Conservation (phyloP, 148 eudicot genomes). For the Simmondsia chinensis region DNA sequence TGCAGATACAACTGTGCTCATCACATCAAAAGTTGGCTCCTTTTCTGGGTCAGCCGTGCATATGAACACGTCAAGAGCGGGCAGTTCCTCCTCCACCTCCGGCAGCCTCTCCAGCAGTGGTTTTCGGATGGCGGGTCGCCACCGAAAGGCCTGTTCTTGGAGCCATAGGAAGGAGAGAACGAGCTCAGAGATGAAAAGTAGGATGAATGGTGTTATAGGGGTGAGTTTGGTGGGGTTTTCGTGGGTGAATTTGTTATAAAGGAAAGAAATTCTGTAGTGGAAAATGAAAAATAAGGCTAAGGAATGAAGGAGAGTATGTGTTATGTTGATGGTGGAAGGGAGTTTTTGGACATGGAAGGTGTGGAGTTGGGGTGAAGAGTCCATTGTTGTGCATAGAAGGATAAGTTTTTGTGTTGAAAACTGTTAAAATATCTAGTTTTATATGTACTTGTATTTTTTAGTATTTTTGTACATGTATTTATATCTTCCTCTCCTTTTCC, state of each 20-base stretch:
- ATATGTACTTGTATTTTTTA: no score
- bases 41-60: conserved; percentile 48
- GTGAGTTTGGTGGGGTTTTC: not conserved
- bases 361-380: conserved; percentile 26
- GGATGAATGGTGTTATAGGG: conserved; percentile 16
- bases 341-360: conserved; percentile 13
- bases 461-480: no score
- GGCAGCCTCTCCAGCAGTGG: conserved; percentile 32
- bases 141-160: conserved; percentile 21
- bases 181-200: conserved; percentile 28
- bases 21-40: conserved; percentile 41
- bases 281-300: conserved; percentile 18
- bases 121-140: conserved; percentile 31
- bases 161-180: conserved; percentile 29
- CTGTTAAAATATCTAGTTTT: no score
- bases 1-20: conserved; percentile 61
- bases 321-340: conserved; percentile 15
- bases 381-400: no score
- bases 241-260: not conserved
- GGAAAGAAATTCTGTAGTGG: conserved; percentile 19
- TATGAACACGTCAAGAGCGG: conserved; percentile 41
- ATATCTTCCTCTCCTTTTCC: no score
- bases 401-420: no score
- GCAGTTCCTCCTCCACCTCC: conserved; percentile 19
- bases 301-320: conserved; percentile 13